Evolutionary conservation across 208 protist species (phyloP), one percentile per base, ranked within the genome.

Genomic region (Trypanosomatidae sp.): DNA sequence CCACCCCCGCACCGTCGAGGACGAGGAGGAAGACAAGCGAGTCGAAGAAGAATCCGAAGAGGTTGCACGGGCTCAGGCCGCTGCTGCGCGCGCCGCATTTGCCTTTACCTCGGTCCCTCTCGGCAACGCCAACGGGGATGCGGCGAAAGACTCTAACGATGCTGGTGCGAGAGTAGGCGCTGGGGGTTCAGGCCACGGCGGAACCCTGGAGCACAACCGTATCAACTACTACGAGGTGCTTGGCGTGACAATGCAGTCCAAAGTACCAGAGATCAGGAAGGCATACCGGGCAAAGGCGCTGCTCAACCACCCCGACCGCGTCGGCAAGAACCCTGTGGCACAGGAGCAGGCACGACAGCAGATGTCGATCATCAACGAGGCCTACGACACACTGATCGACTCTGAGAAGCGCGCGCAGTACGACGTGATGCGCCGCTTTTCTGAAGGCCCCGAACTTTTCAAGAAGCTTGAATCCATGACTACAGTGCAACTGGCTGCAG

Each of bases 341-440:
- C 84, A 93, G 80, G 22, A 75, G 55, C 58, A 60, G 4, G 88
- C 87, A 33, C 79, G 80, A 25, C 82, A 90, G 62, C 77, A 82
- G 36, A 96, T 96, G 91, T 82, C 86, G 50, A 43, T 76, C 36
- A 86, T 96, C 75, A 96, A 96, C 68, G 80, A 85, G 19, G 91
- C 91, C 60, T 96, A 96, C 65, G 88, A 96, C 52, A 88, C 81
- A 17, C 83, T 96, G 13, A 85, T 82, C 7, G 81, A 89, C 49
- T 44, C 82, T 4, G 76, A 78, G 19, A 90, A 85, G 60, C 85
- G 89, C 17, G 76, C 76, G 58, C 76, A 81, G 69, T 96, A 96
- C 77, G 90, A 96, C 66, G 73, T 74, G 9, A 69, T 67, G 46
- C 81, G 84, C 39, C 64, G 52, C 41, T 68, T 86, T 50, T 62